Evolutionary conservation across 2,329 filamentous ascomycete species (phyloP).

Genomic region (Teratosphaeria destructans): DNA sequence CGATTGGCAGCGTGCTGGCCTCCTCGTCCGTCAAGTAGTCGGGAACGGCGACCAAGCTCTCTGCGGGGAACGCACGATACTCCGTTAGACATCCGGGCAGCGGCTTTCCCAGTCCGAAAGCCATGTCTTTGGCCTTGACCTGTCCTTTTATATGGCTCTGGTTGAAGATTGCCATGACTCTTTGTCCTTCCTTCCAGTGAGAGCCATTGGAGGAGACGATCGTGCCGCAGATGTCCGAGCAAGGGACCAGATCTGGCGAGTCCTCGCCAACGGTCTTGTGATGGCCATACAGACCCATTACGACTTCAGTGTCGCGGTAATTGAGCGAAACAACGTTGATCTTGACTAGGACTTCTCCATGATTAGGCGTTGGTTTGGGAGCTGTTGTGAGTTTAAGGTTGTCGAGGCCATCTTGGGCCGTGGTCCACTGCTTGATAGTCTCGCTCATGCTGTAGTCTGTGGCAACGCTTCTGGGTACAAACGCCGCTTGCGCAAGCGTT

Average conservation of each 20-base stretch:
- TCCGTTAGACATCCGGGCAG: conserved; percentile 47
- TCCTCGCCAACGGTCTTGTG: conserved; percentile 42
- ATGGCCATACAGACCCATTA: conserved; percentile 57
- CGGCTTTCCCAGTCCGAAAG: conserved; percentile 50
- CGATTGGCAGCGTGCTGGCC: conserved; percentile 51
- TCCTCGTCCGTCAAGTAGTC: conserved; percentile 49
- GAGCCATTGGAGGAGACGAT: conserved; percentile 42
- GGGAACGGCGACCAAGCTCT: conserved; percentile 47
- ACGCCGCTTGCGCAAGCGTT: background rate
- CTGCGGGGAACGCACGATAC: conserved; percentile 49
- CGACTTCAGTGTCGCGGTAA: conserved; percentile 47
- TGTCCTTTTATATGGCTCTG: conserved; percentile 48
- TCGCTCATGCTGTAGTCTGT: background rate
- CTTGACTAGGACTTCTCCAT: conserved; percentile 41
- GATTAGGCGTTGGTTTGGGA: conserved; percentile 25
- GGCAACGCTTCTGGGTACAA: background rate
- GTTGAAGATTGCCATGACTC: conserved; percentile 58
- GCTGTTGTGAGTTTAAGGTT: conserved; percentile 27
- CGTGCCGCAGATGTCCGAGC: conserved; percentile 60
- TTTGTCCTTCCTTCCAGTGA: conserved; percentile 47
- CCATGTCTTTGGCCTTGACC: conserved; percentile 45
- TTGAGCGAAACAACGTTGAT: conserved; percentile 44
- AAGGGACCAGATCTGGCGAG: conserved; percentile 45
- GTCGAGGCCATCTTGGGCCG: conserved; percentile 33
- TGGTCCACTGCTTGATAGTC: conserved; percentile 31